Base-by-base conservation (phyloP, 768 basidiomycete species). In the Pisolithus marmoratus region DNA sequence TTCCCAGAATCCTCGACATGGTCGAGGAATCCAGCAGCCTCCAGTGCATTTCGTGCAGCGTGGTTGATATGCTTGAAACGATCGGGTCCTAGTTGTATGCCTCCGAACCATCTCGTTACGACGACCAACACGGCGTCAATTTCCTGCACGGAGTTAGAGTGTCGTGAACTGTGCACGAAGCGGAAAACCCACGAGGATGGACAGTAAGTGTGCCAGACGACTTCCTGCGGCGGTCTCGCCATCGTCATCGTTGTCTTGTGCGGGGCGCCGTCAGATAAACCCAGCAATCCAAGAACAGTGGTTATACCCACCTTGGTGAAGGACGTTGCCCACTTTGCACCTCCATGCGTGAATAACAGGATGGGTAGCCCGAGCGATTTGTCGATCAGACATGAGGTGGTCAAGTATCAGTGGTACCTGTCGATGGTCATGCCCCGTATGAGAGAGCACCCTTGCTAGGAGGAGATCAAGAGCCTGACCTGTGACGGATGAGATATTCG, bases 51-150 rank as follows among this genome's bases (percentile, higher is more conserved):
- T 20, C 95, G 79, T 2, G 94, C 95, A 4, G 92, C 92, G 64
- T 94, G 90, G 62, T 95, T 97, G 67, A 99, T 98, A 60, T 95
- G 91, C 63, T 89, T 88, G 70, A 87, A 91, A 34, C 87, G 74
- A 63, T 94, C 94, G 1, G 93, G 84, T 3, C 92, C 94, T 1
- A 99, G 76, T 55, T 90, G 88, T 12, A 87, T 85, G 1, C 95
- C 95, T 14, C 95, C 95, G 63, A 89, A 97, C 70, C 91, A 95
- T 37, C 95, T 83, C 4, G 94, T 92, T 12, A 99, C 95, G 19
- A 97, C 72, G 15, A 99, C 87, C 1, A 98, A 74, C 12, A 96
- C 90, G 59, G 94, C 79, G 53, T 84, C 80, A 20, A 87, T 75
- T 54, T 91, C 90, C 89, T 90, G 58, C 14, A 50, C 50, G 27